Percentiles rank a stretch among this genome's conserved stretches.
phyloP scores from a whole-genome alignment of 106 monocot genomes.

The Dendrobium nobile region DNA sequence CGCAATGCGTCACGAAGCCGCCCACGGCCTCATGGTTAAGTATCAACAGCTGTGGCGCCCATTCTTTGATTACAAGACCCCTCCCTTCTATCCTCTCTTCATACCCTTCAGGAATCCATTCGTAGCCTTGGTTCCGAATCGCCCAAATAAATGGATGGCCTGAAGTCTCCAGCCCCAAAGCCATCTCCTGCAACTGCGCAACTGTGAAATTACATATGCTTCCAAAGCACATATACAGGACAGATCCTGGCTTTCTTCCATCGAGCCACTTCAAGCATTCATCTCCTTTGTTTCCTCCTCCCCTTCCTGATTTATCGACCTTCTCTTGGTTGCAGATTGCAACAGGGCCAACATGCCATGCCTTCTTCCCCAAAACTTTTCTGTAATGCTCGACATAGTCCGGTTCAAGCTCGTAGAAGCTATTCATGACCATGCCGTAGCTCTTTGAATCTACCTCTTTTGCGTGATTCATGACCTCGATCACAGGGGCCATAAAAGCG shows the following conservation, averaged over 20 bases:
- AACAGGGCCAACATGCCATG: slow-evolving; percentile 5
- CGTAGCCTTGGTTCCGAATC: background rate
- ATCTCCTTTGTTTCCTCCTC: background rate
- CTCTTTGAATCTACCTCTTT: background rate
- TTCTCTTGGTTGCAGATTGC: background rate
- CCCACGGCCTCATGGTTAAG: slow-evolving; percentile 1
- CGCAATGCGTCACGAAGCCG: slow-evolving; percentile 15
- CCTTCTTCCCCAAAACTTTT: background rate
- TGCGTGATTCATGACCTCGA: background rate
- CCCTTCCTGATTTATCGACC: background rate
- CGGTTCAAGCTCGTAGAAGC: slow-evolving; percentile 17
- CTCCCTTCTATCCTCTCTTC: slow-evolving; percentile 6
- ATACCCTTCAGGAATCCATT: background rate
- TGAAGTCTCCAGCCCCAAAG: slow-evolving; percentile 7
- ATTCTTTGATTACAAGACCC: slow-evolving; percentile 9
- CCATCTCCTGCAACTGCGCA: slow-evolving; percentile 8
- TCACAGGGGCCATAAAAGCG: background rate
- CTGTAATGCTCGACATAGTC: background rate
- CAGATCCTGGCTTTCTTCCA: slow-evolving; percentile 8
- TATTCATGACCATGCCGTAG: background rate
- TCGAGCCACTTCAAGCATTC: slow-evolving; percentile 3
- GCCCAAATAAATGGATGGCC: slow-evolving; percentile 19
- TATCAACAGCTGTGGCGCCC: slow-evolving; percentile 13
- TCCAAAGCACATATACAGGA: slow-evolving; percentile 18
- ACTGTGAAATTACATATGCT: background rate